Conservation (phyloP, 129 eudicot species). For the Calendula officinalis region DNA sequence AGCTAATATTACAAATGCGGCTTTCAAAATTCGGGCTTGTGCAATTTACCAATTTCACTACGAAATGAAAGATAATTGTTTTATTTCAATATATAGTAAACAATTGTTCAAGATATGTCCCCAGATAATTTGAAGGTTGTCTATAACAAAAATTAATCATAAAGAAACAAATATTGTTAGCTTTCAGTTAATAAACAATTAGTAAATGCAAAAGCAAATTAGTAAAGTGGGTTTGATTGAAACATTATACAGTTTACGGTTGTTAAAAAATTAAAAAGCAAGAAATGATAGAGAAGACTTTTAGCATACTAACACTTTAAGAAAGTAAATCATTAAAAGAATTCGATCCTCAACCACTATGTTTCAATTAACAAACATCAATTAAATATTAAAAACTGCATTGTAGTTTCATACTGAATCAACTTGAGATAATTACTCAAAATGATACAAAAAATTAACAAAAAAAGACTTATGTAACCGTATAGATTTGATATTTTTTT, state of each 20-base stretch:
- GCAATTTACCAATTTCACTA: no score
- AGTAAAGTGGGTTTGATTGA: conserved; percentile 27
- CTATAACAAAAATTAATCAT: not conserved
- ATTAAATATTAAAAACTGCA: not conserved
- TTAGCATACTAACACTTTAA: conserved; percentile 28
- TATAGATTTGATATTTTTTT: no score
- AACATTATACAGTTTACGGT: conserved; percentile 32
- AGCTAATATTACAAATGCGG: no score
- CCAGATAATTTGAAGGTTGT: not conserved
- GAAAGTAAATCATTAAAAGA: conserved; percentile 7
- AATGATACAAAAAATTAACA: not conserved
- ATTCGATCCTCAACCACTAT: conserved; percentile 1
- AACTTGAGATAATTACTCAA: not conserved
- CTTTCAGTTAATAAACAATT: conserved; percentile 17
- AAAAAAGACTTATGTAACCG: no score
- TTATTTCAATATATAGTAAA: no score
- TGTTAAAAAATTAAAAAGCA: conserved; percentile 27
- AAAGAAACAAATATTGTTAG: not conserved
- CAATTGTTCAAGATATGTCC: no score
- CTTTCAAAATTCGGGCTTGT: no score
- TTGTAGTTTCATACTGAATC: not conserved
- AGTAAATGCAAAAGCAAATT: not conserved
- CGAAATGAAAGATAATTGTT: no score
- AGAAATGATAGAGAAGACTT: conserved; percentile 17
- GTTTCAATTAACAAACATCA: not conserved